These are phyloP conservation scores for Zea luxurians DNA, from an alignment of 176 grass and related monocot species.

Conservation along the genomic window DNA sequence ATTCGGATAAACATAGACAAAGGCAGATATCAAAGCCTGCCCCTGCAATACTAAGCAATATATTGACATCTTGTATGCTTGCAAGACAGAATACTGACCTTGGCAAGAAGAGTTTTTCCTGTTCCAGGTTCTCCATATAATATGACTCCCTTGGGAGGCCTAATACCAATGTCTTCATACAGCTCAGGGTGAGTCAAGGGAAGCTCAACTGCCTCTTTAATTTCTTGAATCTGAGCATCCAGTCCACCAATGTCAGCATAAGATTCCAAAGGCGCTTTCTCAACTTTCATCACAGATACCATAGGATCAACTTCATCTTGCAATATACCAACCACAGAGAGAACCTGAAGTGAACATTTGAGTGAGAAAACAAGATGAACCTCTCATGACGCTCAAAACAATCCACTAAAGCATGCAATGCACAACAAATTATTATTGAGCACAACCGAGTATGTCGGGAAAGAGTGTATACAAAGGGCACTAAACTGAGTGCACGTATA, in stretches of 20 bases:
- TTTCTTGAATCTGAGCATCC: slow-evolving; percentile 95
- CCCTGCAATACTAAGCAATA: neutral
- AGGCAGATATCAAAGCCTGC: neutral
- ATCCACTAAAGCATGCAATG: neutral
- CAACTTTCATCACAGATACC: slow-evolving; percentile 96
- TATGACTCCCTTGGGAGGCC: slow-evolving; percentile 87
- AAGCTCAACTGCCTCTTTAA: slow-evolving; percentile 90
- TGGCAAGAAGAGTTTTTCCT: slow-evolving; percentile 81
- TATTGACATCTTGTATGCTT: neutral
- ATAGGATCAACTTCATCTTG: slow-evolving; percentile 95
- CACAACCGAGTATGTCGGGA: neutral
- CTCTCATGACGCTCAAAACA: neutral
- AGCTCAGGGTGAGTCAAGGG: slow-evolving; percentile 88
- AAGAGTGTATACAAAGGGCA: neutral
- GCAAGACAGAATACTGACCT: slow-evolving; percentile 48
- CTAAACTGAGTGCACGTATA: neutral
- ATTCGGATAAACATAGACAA: neutral
- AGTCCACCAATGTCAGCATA: slow-evolving; percentile 89
- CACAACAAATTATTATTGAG: neutral
- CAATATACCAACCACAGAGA: slow-evolving; percentile 82
- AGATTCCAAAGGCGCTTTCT: slow-evolving; percentile 83
- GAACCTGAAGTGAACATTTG: slow-evolving; percentile 48
- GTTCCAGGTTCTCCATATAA: slow-evolving; percentile 88
- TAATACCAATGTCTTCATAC: slow-evolving; percentile 91
- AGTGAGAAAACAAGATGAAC: neutral